Base-by-base conservation (phyloP, 2,329 filamentous ascomycete genomes). In the Stagonosporopsis vannaccii region DNA sequence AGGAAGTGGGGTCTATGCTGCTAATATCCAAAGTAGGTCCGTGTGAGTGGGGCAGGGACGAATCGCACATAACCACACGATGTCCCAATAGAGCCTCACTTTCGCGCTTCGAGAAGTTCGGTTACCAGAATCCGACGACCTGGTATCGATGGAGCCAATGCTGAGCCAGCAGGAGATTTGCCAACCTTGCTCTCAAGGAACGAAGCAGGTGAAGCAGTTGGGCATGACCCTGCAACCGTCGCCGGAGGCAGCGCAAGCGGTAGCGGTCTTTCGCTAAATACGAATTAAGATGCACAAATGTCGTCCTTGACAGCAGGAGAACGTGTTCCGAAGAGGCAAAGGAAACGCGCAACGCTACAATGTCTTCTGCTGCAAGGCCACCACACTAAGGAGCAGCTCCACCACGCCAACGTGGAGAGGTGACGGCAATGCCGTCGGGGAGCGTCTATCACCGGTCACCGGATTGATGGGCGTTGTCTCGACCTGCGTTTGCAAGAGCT, bases 281-380 rank as follows among this genome's bases (percentile, higher is more conserved):
- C n/a, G 22, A 37, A 25, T 42, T 33, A 40, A 48, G 35, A 39
- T 47, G 41, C 41, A 51, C 35, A 17, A 32, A 47, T 41, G 17
- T 32, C 13, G 40, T 20, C 37, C 23, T 23, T 33, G 15, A 19
- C 32, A 44, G 15, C 35, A 22, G 7, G 22, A 35, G 25, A 51
- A 50, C 17, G 42, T 40, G 35, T 32, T 36, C 39, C 23, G 43
- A 42, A 51, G 23, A 30, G 51, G 51, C 33, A 58, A 56, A 47
- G 33, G 40, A 20, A 56, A 56, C 37, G 37, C 55, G 48, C 43
- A 53, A 39, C 53, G 46, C 49, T 45, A 43, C 39, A 49, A 46
- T 56, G 33, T 46, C 47, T 25, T 46, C 19, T 46, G 53, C 56
- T 57, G 59, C 52, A 59, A 61, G 59, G 56, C 59, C 50, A 50